Base-by-base conservation (phyloP, 768 basidiomycete genomes). In the Fistulinella prunicolor region DNA sequence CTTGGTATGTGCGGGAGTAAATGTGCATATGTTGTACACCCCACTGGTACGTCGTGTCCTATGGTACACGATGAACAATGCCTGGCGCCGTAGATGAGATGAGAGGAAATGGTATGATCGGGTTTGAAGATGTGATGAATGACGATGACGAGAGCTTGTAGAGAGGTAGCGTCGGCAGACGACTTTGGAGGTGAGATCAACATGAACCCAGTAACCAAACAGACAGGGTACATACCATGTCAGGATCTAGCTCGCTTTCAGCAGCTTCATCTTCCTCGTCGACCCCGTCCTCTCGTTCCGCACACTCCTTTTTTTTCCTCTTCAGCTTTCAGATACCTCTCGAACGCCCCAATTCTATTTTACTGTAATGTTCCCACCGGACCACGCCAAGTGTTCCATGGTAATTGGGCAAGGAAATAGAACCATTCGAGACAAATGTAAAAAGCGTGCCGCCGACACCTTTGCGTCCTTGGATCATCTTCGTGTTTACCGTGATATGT, bases 401-500 rank as follows among this genome's bases (percentile, higher is more conserved):
- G 2, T 63, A 66, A 36, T 59, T 19, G 9, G 55, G 60, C 22
- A 66, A 23, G n/a, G 60, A 63, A 30, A 65, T 34, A 3, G 64
- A 67, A 0, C 80, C 81, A 19, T 68, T 66, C 1, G 82, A 83
- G 7, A 57, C 55, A 61, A 89, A 86, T 9, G 86, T 69, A 50
- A 75, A 74, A 0, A 86, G 86, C 22, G 71, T 71, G 58, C 86
- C 86, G 4, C 83, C 78, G 2, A 63, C 64, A 4, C 85, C 85
- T 51, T 75, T 76, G 9, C 84, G 78, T 2, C 69, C 63, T 10
- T 75, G 75, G 13, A 86, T 63, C n/a, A 69, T 64, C 9, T 67
- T 67, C 3, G 72, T 76, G 55, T 85, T 82, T 36, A 82, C 62
- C 2, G 83, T 83, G 41, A 88, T 82, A 50, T 88, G 85, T 10